Evolutionary conservation across 495 filamentous ascomycete genomes (phyloP).

Genomic region (Penicillium fimorum): DNA sequence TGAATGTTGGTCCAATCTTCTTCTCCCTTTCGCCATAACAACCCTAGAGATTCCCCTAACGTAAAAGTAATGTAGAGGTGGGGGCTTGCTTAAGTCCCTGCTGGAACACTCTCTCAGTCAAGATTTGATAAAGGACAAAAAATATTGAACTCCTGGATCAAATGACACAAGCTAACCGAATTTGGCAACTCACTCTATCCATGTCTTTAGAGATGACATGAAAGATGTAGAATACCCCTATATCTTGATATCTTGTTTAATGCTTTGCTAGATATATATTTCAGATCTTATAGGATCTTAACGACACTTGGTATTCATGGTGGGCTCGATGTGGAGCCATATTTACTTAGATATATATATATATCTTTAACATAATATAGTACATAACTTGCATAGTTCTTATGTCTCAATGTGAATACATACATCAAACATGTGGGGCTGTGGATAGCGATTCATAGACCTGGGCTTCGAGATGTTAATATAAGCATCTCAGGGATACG

Average conservation of each 20-base stretch:
- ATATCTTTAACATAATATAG: neutral
- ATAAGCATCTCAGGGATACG: neutral
- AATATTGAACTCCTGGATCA: no score
- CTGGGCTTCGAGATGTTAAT: neutral
- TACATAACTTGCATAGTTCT: no score
- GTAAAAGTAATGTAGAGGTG: neutral
- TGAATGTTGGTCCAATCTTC: no score
- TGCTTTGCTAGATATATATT: no score
- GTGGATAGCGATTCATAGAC: neutral
- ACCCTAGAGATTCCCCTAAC: neutral
- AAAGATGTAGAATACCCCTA: no score
- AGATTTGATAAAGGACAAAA: no score
- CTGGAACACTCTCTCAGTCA: neutral
- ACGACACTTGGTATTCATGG: neutral
- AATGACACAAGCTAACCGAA: no score
- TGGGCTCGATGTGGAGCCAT: neutral
- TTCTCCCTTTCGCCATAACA: neutral
- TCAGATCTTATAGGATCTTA: neutral
- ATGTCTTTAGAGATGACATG: no score
- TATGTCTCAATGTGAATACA: neutral
- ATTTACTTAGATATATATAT: neutral
- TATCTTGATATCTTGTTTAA: neutral
- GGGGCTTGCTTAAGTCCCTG: neutral
- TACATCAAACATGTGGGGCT: neutral
- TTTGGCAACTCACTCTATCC: no score